These are phyloP conservation scores for Periconia digitata DNA, from an alignment of 2,329 filamentous ascomycete genomes.

Conservation along the genomic window DNA sequence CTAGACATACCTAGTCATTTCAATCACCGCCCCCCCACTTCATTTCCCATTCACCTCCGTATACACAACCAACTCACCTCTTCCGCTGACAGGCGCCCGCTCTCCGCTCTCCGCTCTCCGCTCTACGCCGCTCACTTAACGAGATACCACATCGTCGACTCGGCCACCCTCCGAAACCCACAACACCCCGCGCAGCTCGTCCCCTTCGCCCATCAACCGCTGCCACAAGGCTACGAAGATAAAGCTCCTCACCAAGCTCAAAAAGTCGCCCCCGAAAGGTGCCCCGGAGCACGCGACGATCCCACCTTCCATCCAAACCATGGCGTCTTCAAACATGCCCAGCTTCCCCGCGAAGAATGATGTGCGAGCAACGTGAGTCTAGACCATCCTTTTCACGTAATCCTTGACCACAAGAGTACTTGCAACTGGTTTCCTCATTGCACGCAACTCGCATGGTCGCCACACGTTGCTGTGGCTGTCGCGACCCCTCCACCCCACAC, in stretches of 20 bases:
- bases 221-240: slow-evolving; percentile 20
- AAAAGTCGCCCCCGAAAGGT: slow-evolving; percentile 38
- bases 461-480: background rate
- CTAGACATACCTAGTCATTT: no score
- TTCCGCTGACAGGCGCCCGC: background rate
- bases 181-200: slow-evolving; percentile 2
- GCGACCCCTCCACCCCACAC: background rate
- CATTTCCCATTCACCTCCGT: no score
- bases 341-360: slow-evolving; percentile 59
- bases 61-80: no score
- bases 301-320: slow-evolving; percentile 16
- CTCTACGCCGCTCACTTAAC: background rate
- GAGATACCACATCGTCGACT: background rate
- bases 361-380: slow-evolving; percentile 62
- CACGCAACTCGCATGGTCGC: background rate
- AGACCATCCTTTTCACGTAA: background rate
- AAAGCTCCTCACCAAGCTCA: slow-evolving; percentile 29
- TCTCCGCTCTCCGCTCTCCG: slow-evolving; percentile 6
- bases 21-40: no score
- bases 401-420: background rate
- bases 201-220: slow-evolving; percentile 4
- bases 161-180: slow-evolving; percentile 2
- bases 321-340: slow-evolving; percentile 41
- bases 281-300: slow-evolving; percentile 36
- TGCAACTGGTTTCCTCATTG: background rate